phyloP scores from a whole-genome alignment of 192 early-diverging fungal species.

The Obelidium mucronatum region DNA sequence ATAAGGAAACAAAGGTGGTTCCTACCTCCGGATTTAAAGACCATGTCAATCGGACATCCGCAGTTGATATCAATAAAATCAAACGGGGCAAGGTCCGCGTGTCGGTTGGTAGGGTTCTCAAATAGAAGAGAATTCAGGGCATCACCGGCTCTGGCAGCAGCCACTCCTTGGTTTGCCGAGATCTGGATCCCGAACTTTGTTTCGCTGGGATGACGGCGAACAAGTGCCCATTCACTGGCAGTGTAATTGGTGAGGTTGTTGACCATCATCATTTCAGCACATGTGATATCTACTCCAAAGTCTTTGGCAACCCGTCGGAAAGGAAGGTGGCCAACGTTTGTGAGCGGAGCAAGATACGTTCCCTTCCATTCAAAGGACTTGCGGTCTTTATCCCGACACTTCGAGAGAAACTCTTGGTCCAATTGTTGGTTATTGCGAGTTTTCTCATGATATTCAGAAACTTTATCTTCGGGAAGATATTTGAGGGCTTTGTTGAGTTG shows the following conservation, averaged over 20 bases:
- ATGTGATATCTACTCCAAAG: constrained; percentile 96
- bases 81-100: constrained; percentile 40
- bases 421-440: constrained; percentile 49
- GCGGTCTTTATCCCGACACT: not conserved
- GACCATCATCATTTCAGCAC: constrained; percentile 82
- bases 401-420: constrained; percentile 33
- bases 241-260: constrained; percentile 26
- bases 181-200: constrained; percentile 95
- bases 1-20: not conserved
- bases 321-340: constrained; percentile 97
- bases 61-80: constrained; percentile 97
- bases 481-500: not conserved
- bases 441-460: constrained; percentile 5
- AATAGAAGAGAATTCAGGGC: constrained; percentile 64
- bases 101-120: constrained; percentile 37
- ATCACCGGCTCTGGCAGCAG: constrained; percentile 71
- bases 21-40: constrained; percentile 82
- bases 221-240: constrained; percentile 58
- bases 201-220: constrained; percentile 84
- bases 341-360: constrained; percentile 93
- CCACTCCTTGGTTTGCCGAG: constrained; percentile 67
- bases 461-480: not conserved
- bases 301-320: constrained; percentile 94
- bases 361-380: constrained; percentile 19
- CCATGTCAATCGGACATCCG: constrained; percentile 93